Evolutionary conservation across 140 eudicot genomes (phyloP).

Genomic region (Cichorium intybus): DNA sequence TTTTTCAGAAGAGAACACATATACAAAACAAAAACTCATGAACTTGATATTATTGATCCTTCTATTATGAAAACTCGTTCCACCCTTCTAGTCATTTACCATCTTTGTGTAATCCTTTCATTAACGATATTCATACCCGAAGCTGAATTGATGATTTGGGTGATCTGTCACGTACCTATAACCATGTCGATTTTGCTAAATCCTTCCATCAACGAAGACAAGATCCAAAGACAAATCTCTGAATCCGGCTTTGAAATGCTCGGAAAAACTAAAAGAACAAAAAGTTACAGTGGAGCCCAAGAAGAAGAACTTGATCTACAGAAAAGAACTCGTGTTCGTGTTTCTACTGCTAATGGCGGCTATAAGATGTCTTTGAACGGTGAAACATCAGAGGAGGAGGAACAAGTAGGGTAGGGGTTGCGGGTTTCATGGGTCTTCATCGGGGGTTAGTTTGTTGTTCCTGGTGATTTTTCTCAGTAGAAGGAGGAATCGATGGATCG

Average conservation of each 20-base stretch:
- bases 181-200: conserved; percentile 74
- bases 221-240: conserved; percentile 67
- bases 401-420: too few species aligned
- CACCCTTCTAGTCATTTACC: conserved; percentile 91
- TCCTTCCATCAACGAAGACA: conserved; percentile 71
- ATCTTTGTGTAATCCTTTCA: conserved; percentile 85
- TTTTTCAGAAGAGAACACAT: too few species aligned
- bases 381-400: too few species aligned
- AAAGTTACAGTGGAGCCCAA: conserved; percentile 36
- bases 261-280: conserved; percentile 62
- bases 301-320: conserved; percentile 64
- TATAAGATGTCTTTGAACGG: conserved; percentile 68
- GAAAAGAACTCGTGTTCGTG: conserved; percentile 79
- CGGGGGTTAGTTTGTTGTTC: too few species aligned
- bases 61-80: conserved; percentile 71
- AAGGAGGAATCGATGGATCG: too few species aligned
- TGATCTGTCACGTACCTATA: conserved; percentile 83
- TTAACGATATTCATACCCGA: conserved; percentile 91
- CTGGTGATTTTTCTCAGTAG: too few species aligned
- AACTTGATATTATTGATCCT: conserved; percentile 85
- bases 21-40: too few species aligned
- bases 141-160: conserved; percentile 86
- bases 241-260: conserved; percentile 89
- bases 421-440: too few species aligned
- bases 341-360: conserved; percentile 82